Conservation (phyloP, 345 rosid genomes). For the Camelina neglecta region DNA sequence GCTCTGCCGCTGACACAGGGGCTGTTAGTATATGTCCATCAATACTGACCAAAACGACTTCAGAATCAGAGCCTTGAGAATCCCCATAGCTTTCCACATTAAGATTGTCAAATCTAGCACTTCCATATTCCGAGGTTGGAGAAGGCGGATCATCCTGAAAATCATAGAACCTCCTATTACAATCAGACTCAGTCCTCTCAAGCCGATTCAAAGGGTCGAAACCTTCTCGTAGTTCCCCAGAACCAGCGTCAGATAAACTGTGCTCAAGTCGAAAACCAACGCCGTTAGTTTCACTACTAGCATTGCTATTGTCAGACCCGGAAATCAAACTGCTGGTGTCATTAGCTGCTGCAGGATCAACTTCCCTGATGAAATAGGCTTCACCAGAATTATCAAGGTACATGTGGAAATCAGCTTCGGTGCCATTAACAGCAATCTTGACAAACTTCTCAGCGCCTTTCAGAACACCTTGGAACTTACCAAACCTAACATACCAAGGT, state of each 20-base stretch:
- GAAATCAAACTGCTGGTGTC: slow-evolving; percentile 36
- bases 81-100: slow-evolving; percentile 55
- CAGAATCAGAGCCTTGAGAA: slow-evolving; percentile 58
- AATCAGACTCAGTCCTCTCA: slow-evolving; percentile 77
- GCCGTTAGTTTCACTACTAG: slow-evolving; percentile 26
- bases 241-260: slow-evolving; percentile 67
- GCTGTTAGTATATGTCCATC: slow-evolving; percentile 88
- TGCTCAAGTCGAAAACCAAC: slow-evolving; percentile 59
- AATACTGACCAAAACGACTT: slow-evolving; percentile 81
- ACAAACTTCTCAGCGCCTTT: slow-evolving; percentile 88
- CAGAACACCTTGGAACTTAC: slow-evolving; percentile 94
- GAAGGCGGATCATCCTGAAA: slow-evolving; percentile 70
- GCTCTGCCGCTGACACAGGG: slow-evolving; percentile 71
- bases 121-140: slow-evolving; percentile 60
- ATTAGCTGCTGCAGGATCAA: slow-evolving; percentile 52
- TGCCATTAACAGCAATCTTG: slow-evolving; percentile 72
- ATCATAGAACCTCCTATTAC: slow-evolving; percentile 67
- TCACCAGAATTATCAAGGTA: slow-evolving; percentile 91
- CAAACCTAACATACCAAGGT: slow-evolving; percentile 94
- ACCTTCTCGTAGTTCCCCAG: slow-evolving; percentile 52
- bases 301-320: slow-evolving; percentile 32
- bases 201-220: slow-evolving; percentile 49
- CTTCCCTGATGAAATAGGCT: slow-evolving; percentile 83
- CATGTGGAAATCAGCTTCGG: slow-evolving; percentile 86
- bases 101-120: slow-evolving; percentile 55